A percentile compares a stretch with the other conserved stretches of the same genome.
Evolutionary conservation across 2,329 filamentous ascomycete genomes (phyloP).

Genomic region (Purpureocillium takamizusanense): DNA sequence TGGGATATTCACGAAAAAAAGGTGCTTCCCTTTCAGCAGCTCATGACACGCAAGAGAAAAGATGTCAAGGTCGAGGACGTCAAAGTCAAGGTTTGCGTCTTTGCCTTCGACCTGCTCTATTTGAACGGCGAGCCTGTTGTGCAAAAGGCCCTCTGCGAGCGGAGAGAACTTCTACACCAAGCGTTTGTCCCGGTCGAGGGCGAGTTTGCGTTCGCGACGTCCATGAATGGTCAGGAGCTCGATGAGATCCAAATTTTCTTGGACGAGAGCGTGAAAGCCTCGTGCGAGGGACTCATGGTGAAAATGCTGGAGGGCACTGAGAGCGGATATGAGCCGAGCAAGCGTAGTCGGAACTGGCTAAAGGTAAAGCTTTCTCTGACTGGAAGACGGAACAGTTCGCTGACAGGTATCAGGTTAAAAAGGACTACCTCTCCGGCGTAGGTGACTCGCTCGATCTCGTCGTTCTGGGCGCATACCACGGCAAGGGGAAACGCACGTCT

Average conservation of each 20-base stretch:
- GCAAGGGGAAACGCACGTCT: conserved; percentile 89
- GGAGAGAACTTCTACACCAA: conserved; percentile 62
- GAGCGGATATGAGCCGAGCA: conserved; percentile 92
- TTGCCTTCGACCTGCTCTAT: conserved; percentile 91
- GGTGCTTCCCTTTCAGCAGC: conserved; percentile 90
- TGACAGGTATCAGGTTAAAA: conserved; percentile 63
- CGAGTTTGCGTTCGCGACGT: conserved; percentile 84
- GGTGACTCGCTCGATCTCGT: conserved; percentile 96
- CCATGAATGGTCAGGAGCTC: conserved; percentile 77
- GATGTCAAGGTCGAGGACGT: conserved; percentile 93
- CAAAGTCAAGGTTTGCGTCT: conserved; percentile 94
- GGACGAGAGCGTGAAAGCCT: conserved; percentile 90
- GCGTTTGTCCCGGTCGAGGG: conserved; percentile 75
- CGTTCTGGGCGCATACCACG: conserved; percentile 87
- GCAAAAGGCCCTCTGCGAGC: conserved; percentile 75
- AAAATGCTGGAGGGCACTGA: conserved; percentile 96
- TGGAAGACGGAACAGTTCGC: background rate
- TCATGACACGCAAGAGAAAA: conserved; percentile 97
- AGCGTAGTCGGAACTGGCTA: conserved; percentile 95
- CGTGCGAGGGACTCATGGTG: conserved; percentile 96
- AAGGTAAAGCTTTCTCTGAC: conserved; percentile 53
- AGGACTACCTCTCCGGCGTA: conserved; percentile 89
- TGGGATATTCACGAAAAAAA: conserved; percentile 96
- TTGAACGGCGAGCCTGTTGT: conserved; percentile 87
- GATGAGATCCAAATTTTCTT: conserved; percentile 90